Conservation (phyloP, 1,139 yeast genomes). For the Hemisphaericaspora xylofermentans region DNA sequence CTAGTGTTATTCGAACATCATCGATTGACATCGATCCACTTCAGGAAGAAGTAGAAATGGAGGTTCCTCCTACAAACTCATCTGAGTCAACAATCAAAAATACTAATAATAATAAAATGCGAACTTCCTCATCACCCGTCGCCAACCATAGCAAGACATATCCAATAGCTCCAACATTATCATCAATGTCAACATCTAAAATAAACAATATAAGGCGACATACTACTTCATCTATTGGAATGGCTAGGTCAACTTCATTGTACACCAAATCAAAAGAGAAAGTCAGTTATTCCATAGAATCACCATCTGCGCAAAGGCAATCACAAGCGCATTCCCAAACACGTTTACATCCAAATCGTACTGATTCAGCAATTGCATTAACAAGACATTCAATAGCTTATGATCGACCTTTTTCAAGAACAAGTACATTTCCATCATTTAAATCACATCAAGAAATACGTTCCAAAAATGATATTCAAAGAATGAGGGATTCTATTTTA, state of each 20-base stretch:
- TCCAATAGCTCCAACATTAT: too few relatives aligned
- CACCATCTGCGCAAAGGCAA: not conserved
- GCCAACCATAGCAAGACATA: too few relatives aligned
- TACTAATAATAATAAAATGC: not conserved
- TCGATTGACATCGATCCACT: slow-evolving; percentile 11
- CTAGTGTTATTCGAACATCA: slow-evolving; percentile 7
- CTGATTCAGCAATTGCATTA: slow-evolving; percentile 17
- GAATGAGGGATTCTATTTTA: slow-evolving; percentile 43
- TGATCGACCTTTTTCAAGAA: slow-evolving; percentile 17
- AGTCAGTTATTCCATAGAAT: too few relatives aligned
- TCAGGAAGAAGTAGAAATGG: too few relatives aligned
- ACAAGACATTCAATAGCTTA: slow-evolving; percentile 12
- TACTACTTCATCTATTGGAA: slow-evolving; percentile 19
- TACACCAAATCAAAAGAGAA: slow-evolving; percentile 1
- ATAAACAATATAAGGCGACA: slow-evolving; percentile 21
- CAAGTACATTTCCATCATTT: slow-evolving; percentile 19
- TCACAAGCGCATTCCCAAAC: slow-evolving; percentile 1
- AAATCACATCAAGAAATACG: slow-evolving; percentile 7
- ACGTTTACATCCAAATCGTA: slow-evolving; percentile 1
- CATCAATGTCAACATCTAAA: too few relatives aligned
- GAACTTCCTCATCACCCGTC: not conserved
- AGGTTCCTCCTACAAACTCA: not conserved
- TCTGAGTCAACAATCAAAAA: slow-evolving; percentile 9
- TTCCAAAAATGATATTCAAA: slow-evolving; percentile 32
- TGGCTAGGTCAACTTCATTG: slow-evolving; percentile 3